Conservation (phyloP, 768 basidiomycete species). For the Stropharia rugosoannulata region DNA sequence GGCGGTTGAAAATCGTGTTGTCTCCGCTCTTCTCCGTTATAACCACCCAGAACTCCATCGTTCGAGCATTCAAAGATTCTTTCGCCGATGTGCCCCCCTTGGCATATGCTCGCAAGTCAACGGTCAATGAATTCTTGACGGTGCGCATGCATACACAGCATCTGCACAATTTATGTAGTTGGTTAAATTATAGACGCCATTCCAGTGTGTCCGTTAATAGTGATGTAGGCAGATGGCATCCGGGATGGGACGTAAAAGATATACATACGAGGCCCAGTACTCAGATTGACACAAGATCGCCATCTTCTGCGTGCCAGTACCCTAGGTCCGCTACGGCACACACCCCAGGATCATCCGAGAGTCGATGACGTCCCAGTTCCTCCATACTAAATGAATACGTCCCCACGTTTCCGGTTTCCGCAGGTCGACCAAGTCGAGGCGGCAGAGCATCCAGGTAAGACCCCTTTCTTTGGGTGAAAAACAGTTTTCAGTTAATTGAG, state of each 20-base stretch:
- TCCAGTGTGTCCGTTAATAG: conserved; percentile 4
- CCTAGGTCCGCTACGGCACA: conserved; percentile 12
- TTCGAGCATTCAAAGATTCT: not conserved
- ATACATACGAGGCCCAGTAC: not conserved
- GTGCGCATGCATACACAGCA: conserved; percentile 11
- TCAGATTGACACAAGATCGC: conserved; percentile 1
- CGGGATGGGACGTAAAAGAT: conserved; percentile 16
- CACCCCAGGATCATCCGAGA: conserved; percentile 8
- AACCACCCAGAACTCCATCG: not conserved
- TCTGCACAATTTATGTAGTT: not conserved
- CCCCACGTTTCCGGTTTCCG: too few relatives aligned
- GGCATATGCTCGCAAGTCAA: conserved; percentile 13
- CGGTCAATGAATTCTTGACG: conserved; percentile 6
- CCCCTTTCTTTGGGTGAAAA: conserved; percentile 2
- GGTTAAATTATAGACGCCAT: conserved; percentile 2
- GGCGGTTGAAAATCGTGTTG: not conserved
- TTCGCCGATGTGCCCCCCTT: conserved; percentile 8
- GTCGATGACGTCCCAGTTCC: conserved; percentile 17
- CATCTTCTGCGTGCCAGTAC: conserved; percentile 2
- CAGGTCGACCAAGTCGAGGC: conserved; percentile 13
- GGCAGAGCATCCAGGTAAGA: not conserved
- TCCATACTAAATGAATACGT: too few relatives aligned
- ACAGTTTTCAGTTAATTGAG: not conserved
- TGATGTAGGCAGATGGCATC: conserved; percentile 2
- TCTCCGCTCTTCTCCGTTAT: not conserved